Conservation (phyloP, 2,329 filamentous ascomycete species). For the Knufia fluminis region DNA sequence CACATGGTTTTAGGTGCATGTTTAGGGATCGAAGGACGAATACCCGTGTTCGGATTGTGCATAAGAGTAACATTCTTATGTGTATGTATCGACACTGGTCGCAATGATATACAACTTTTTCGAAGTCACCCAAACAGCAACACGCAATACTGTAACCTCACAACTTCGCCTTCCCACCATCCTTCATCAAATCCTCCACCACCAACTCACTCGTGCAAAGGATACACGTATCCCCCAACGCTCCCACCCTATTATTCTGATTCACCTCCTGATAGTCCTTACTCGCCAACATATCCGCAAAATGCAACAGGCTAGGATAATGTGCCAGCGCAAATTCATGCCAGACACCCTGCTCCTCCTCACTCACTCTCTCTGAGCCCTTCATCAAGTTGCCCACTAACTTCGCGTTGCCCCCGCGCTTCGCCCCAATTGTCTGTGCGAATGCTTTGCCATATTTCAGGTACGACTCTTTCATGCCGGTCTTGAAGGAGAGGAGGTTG, state of each 20-base stretch:
- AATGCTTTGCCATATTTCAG: conserved; percentile 47
- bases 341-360: conserved; percentile 36
- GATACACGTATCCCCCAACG: conserved; percentile 45
- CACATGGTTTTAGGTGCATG: no score
- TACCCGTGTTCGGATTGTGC: no score
- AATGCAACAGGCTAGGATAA: conserved; percentile 54
- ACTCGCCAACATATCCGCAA: conserved; percentile 51
- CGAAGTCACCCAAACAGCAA: no score
- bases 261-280: conserved; percentile 53
- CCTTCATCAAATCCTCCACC: conserved; percentile 23
- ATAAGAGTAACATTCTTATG: no score
- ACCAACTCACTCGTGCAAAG: conserved; percentile 46
- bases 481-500: conserved; percentile 51
- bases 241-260: conserved; percentile 41
- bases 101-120: no score
- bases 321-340: conserved; percentile 57
- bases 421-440: conserved; percentile 36
- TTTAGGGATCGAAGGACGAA: no score
- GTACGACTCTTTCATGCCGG: conserved; percentile 43
- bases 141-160: no score
- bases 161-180: conserved; percentile 20
- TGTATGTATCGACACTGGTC: no score
- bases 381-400: conserved; percentile 49
- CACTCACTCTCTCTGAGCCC: not conserved
- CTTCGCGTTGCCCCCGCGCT: conserved; percentile 51